A percentile compares a stretch with the other conserved stretches of the same genome.
phyloP scores from a whole-genome alignment of 2,329 filamentous ascomycete species.

The Xylaria sp. region DNA sequence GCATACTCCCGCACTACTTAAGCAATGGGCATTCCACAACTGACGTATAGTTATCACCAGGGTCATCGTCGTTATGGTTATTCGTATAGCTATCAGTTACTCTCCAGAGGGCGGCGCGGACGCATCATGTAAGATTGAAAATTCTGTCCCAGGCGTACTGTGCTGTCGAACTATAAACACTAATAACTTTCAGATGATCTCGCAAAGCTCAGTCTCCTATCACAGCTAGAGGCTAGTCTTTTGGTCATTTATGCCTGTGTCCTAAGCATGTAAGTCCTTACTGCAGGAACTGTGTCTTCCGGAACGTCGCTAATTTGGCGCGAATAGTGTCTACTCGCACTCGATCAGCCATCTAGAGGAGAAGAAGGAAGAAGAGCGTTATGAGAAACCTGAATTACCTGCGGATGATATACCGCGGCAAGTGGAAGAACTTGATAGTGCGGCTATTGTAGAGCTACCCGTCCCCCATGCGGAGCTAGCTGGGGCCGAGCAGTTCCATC shows the following conservation, averaged over 20 bases:
- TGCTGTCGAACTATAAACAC: neutral
- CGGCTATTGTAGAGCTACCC: neutral
- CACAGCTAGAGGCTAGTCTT: neutral
- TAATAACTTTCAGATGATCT: neutral
- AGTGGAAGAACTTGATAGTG: neutral
- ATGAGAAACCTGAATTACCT: conserved; percentile 5
- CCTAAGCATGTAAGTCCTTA: neutral
- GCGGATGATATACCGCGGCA: neutral
- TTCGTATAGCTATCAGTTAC: neutral
- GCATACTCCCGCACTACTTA: neutral
- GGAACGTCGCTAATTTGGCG: neutral
- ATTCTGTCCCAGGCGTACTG: neutral
- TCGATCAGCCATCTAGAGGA: neutral
- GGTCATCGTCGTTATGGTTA: neutral
- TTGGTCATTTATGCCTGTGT: neutral
- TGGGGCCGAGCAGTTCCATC: neutral
- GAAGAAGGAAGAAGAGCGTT: neutral
- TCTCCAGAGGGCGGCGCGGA: neutral
- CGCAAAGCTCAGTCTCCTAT: neutral
- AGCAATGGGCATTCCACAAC: neutral
- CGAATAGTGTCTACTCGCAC: neutral
- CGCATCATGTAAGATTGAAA: neutral
- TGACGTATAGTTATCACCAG: neutral
- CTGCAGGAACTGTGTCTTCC: neutral
- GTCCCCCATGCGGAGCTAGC: neutral